Evolutionary conservation across 306 rosid species (phyloP).

Genomic region (Oemleria cerasiformis): DNA sequence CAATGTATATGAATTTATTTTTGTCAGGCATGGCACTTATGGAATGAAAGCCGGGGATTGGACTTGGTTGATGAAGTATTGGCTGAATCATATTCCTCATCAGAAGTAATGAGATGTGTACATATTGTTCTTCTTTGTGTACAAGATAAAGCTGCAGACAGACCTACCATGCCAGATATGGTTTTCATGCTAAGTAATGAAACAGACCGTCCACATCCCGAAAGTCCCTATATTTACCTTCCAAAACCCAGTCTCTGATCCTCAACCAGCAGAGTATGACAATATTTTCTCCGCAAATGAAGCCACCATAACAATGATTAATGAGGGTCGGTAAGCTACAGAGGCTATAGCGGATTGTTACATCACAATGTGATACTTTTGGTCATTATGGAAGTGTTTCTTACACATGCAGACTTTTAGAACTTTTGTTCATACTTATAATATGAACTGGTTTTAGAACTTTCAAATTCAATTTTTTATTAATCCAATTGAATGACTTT

Average conservation of each 20-base stretch:
- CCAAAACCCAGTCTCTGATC: not conserved
- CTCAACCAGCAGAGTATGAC: not conserved
- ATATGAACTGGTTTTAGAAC: too few relatives aligned
- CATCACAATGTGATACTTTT: not conserved
- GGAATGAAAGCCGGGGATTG: conserved; percentile 12
- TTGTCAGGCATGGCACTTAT: conserved; percentile 10
- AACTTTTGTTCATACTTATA: too few relatives aligned
- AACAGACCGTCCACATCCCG: conserved; percentile 15
- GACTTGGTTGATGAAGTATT: conserved; percentile 11
- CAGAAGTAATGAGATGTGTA: conserved; percentile 18
- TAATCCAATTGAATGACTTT: too few relatives aligned
- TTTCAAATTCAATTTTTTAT: too few relatives aligned
- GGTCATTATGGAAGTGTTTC: not conserved
- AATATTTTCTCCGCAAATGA: conserved; percentile 11
- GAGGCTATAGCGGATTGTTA: not conserved
- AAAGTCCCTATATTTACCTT: conserved; percentile 7
- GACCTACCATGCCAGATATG: conserved; percentile 27
- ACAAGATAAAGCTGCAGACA: conserved; percentile 18
- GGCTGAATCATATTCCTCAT: not conserved
- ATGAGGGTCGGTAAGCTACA: not conserved
- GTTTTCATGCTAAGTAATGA: conserved; percentile 17
- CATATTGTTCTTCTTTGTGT: conserved; percentile 26
- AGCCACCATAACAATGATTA: conserved; percentile 7
- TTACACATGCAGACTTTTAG: not conserved
- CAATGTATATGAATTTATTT: not conserved